phyloP scores from a whole-genome alignment of 768 basidiomycete species.

The Tricholoma furcatifolium region DNA sequence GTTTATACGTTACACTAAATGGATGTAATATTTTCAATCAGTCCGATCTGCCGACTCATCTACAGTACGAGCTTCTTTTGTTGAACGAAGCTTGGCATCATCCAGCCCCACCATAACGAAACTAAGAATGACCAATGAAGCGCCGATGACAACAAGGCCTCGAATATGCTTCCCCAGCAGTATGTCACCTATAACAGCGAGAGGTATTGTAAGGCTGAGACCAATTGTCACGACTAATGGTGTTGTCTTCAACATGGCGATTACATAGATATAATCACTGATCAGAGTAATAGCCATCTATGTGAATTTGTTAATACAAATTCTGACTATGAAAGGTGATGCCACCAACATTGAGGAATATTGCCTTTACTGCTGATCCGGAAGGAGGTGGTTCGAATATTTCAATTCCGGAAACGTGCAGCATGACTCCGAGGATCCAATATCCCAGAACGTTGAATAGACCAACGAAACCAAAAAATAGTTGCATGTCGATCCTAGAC shows the following conservation, averaged over 20 bases:
- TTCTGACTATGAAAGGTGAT: not conserved
- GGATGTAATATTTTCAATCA: not conserved
- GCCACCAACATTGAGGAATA: conserved; percentile 38
- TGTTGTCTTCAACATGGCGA: conserved; percentile 96
- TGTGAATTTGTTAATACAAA: not conserved
- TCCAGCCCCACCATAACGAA: conserved; percentile 75
- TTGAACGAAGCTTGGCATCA: conserved; percentile 31
- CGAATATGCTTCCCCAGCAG: conserved; percentile 58
- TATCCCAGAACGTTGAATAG: conserved; percentile 68
- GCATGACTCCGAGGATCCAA: conserved; percentile 68
- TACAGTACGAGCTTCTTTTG: conserved; percentile 9
- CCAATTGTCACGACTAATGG: conserved; percentile 93
- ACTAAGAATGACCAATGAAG: conserved; percentile 68
- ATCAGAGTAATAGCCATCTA: conserved; percentile 83
- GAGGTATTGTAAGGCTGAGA: conserved; percentile 88
- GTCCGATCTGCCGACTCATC: conserved; percentile 3
- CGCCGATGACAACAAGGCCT: conserved; percentile 68
- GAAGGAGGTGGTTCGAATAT: conserved; percentile 59
- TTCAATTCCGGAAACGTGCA: conserved; percentile 68
- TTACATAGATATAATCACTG: conserved; percentile 83
- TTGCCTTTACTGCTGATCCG: conserved; percentile 27
- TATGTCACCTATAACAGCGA: conserved; percentile 84
- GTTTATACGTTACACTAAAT: not conserved
- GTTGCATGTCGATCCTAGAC: conserved; percentile 79
- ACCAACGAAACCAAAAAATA: conserved; percentile 88